A percentile compares a stretch with the other conserved stretches of the same genome.
These are phyloP conservation scores for Ceratocystis eucalypticola DNA, from an alignment of 2,329 filamentous ascomycete genomes.

Conservation along the genomic window DNA sequence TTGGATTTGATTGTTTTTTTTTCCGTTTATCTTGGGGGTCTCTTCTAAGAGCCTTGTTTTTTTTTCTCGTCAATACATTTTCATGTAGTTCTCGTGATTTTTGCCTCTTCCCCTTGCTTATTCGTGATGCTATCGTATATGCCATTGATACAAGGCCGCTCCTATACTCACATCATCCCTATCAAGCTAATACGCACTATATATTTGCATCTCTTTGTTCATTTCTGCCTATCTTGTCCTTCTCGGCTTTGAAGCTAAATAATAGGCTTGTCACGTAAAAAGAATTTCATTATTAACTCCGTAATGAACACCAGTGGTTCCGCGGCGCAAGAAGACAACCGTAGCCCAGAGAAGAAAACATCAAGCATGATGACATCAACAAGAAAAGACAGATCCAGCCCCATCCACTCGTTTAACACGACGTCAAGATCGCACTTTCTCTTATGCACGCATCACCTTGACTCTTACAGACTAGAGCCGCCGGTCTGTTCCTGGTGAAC, in stretches of 20 bases:
- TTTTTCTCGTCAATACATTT: conserved; percentile 15
- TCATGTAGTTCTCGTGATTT: conserved; percentile 13
- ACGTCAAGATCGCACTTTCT: background rate
- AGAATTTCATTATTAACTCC: background rate
- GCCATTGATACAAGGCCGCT: background rate
- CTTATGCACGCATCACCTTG: background rate
- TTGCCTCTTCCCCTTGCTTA: conserved; percentile 12
- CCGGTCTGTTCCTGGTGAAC: conserved; percentile 98
- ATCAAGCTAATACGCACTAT: background rate
- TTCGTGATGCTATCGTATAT: background rate
- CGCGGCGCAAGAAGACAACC: background rate
- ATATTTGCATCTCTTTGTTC: background rate
- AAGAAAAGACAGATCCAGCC: background rate
- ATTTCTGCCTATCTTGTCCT: background rate
- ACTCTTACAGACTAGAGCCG: conserved; percentile 32
- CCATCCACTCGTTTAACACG: background rate
- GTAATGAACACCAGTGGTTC: background rate
- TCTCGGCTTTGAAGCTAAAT: background rate
- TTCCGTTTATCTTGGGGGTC: background rate
- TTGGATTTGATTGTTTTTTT: background rate
- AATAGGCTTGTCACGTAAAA: background rate
- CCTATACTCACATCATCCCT: background rate
- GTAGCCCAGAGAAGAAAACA: background rate
- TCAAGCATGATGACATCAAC: background rate
- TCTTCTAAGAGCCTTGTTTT: conserved; percentile 6